These are phyloP conservation scores for Penicillium corylophilum DNA, from an alignment of 2,329 filamentous ascomycete species.

Conservation along the genomic window DNA sequence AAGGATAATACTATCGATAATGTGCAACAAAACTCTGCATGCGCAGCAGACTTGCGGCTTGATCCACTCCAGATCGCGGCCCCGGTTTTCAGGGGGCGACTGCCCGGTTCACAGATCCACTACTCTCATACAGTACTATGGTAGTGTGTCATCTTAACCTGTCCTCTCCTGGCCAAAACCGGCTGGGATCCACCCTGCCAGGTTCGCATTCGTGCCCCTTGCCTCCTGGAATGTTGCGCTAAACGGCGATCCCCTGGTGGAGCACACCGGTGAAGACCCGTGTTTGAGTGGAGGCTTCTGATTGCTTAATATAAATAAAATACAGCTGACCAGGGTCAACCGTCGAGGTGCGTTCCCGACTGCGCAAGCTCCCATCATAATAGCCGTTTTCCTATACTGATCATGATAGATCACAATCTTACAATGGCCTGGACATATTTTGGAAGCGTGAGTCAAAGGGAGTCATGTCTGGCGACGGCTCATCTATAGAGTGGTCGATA, in stretches of 20 bases:
- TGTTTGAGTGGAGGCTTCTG: not conserved
- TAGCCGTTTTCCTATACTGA: no score
- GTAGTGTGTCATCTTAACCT: not conserved
- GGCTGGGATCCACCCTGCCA: not conserved
- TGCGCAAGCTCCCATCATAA: no score
- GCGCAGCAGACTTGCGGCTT: slow-evolving; percentile 21
- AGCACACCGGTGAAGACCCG: not conserved
- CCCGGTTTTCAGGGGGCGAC: slow-evolving; percentile 15
- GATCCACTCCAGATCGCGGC: slow-evolving; percentile 16
- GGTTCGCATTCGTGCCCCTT: not conserved
- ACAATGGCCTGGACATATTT: no score
- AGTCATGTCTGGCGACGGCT: no score
- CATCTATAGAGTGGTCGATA: no score
- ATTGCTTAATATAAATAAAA: not conserved
- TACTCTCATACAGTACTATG: not conserved
- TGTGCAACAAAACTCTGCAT: slow-evolving; percentile 13
- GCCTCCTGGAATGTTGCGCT: not conserved
- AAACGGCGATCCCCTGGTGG: not conserved
- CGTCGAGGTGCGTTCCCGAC: no score
- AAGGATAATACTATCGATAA: no score
- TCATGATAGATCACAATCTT: no score
- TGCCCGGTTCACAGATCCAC: slow-evolving; percentile 4
- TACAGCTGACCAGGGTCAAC: not conserved
- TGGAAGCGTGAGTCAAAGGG: no score
- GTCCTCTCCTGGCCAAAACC: not conserved